These are phyloP conservation scores for Lyophyllum semitale DNA, from an alignment of 768 basidiomycete genomes.

Conservation along the genomic window DNA sequence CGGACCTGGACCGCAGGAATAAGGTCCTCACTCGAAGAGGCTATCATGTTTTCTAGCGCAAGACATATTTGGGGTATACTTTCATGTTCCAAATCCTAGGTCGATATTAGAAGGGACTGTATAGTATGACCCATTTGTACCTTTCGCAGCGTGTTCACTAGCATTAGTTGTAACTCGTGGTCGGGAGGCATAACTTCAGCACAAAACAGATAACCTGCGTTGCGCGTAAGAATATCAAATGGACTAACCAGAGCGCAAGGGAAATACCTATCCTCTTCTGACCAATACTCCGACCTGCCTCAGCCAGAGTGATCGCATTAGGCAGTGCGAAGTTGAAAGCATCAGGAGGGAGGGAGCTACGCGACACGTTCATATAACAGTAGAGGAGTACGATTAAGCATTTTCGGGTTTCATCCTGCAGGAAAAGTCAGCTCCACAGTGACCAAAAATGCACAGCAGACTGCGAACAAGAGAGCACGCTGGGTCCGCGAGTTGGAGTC, in stretches of 20 bases:
- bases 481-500: slow-evolving; percentile 51
- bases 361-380: slow-evolving; percentile 54
- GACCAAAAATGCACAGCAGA: slow-evolving; percentile 4
- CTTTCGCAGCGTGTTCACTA: slow-evolving; percentile 86
- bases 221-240: slow-evolving; percentile 1
- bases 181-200: slow-evolving; percentile 65
- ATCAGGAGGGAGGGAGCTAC: slow-evolving; percentile 41
- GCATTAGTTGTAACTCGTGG: slow-evolving; percentile 78
- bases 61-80: slow-evolving; percentile 61
- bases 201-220: slow-evolving; percentile 78
- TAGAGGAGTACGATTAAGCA: slow-evolving; percentile 70
- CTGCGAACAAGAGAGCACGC: slow-evolving; percentile 55
- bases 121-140: slow-evolving; percentile 30
- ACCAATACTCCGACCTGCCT: slow-evolving; percentile 58
- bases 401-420: slow-evolving; percentile 67
- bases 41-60: slow-evolving; percentile 70
- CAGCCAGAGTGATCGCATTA: slow-evolving; percentile 77
- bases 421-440: slow-evolving; percentile 16
- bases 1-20: slow-evolving; percentile 76
- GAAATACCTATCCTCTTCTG: slow-evolving; percentile 70
- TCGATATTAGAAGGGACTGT: background rate
- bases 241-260: background rate
- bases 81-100: slow-evolving; percentile 71
- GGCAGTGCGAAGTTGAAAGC: slow-evolving; percentile 71
- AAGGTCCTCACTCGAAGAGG: slow-evolving; percentile 62